Percentiles rank a stretch among this genome's conserved stretches.
Evolutionary conservation across 2,329 filamentous ascomycete species (phyloP).

Genomic region (Conoideocrella luteorostrata): DNA sequence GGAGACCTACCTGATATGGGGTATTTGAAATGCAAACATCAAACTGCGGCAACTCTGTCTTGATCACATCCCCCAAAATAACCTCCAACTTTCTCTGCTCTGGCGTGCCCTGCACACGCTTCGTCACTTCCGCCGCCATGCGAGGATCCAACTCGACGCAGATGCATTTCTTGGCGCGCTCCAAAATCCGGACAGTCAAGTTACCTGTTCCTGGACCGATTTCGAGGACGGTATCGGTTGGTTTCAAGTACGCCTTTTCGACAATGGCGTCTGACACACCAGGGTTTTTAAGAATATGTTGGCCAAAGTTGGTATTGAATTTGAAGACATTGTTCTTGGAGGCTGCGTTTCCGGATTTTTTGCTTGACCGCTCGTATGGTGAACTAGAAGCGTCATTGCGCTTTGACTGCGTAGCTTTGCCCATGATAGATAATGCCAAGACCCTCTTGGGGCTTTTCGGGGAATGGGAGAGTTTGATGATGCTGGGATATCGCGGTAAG

Average conservation of each 20-base stretch:
- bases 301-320: conserved; percentile 85
- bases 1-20: conserved; percentile 50
- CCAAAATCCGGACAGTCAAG: conserved; percentile 81
- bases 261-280: conserved; percentile 69
- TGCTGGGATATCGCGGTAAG: conserved; percentile 6
- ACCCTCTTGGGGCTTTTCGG: background rate
- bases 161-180: conserved; percentile 74
- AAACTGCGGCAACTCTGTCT: conserved; percentile 69
- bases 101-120: conserved; percentile 85
- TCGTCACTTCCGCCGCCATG: conserved; percentile 93
- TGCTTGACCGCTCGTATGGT: conserved; percentile 35
- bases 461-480: too few relatives aligned
- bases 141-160: conserved; percentile 90
- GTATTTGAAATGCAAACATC: conserved; percentile 73
- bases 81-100: conserved; percentile 80
- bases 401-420: conserved; percentile 46
- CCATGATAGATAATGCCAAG: conserved; percentile 33
- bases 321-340: conserved; percentile 83
- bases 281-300: conserved; percentile 89
- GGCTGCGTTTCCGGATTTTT: conserved; percentile 11
- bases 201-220: conserved; percentile 88
- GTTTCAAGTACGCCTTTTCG: conserved; percentile 78
- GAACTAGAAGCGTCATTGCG: conserved; percentile 39
- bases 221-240: conserved; percentile 85
- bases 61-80: conserved; percentile 80